Conservation (phyloP, 2,329 filamentous ascomycete genomes). For the Aspergillus sp. region DNA sequence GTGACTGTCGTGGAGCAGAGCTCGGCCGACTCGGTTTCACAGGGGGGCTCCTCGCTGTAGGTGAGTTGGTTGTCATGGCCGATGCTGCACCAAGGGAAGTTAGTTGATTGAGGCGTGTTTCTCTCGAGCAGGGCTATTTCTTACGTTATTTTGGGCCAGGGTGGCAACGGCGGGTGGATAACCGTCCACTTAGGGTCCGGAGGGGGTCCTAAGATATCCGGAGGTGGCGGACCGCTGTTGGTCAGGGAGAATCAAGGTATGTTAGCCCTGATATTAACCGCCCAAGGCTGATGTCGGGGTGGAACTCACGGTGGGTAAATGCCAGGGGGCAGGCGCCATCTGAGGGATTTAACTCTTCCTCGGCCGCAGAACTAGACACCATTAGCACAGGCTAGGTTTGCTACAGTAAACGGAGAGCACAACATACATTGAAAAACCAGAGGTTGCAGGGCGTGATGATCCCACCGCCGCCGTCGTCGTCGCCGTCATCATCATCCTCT, state of each 20-base stretch:
- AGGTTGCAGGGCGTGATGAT: not conserved
- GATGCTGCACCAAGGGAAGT: not conserved
- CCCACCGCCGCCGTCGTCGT: not conserved
- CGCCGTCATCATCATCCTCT: not conserved
- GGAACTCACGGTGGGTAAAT: not conserved
- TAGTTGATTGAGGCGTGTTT: too few species aligned
- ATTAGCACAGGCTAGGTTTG: not conserved
- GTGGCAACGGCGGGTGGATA: too few species aligned
- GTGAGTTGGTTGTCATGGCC: not conserved
- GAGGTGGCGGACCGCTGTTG: not conserved
- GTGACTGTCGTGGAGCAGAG: not conserved
- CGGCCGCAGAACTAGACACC: not conserved
- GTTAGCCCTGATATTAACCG: not conserved
- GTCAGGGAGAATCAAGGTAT: not conserved
- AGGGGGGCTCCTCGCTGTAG: not conserved
- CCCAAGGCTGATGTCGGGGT: not conserved
- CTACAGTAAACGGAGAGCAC: not conserved
- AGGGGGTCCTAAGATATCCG: not conserved
- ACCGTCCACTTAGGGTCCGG: not conserved
- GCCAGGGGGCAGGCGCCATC: not conserved
- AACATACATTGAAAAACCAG: slow-evolving; percentile 2
- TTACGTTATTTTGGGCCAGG: too few species aligned
- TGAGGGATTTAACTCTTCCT: not conserved
- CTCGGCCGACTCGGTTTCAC: not conserved
- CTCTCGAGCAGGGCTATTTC: too few species aligned